phyloP scores from a whole-genome alignment of 208 protist genomes.

The Wallacemonas sp. region DNA sequence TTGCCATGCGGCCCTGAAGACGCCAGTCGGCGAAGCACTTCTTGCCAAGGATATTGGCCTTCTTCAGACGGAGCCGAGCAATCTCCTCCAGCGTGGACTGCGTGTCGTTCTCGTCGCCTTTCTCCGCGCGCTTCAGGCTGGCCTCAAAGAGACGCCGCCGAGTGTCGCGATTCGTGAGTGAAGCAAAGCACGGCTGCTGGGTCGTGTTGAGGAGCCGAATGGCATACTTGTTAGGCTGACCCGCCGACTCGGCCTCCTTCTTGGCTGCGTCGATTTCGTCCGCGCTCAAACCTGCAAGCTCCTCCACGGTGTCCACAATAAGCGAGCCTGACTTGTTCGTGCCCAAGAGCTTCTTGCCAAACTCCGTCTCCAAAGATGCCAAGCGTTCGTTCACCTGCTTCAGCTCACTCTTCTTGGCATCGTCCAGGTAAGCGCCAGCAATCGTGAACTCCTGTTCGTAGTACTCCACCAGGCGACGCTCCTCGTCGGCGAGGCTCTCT shows the following conservation, averaged over 20 bases:
- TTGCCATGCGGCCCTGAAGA: conserved; percentile 54
- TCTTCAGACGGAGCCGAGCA: conserved; percentile 34
- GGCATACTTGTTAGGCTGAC: conserved; percentile 43
- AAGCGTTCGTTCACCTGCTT: conserved; percentile 43
- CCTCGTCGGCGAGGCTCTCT: conserved; percentile 27
- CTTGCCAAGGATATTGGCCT: conserved; percentile 44
- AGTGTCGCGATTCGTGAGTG: conserved; percentile 34
- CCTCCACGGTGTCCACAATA: conserved; percentile 32
- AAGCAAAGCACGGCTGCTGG: conserved; percentile 45
- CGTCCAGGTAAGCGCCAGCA: conserved; percentile 36
- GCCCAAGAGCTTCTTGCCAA: conserved; percentile 39
- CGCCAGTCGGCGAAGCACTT: conserved; percentile 49
- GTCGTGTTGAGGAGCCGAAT: conserved; percentile 52
- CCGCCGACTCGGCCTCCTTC: conserved; percentile 33
- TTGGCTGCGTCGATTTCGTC: conserved; percentile 35
- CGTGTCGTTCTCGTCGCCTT: conserved; percentile 32
- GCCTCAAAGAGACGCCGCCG: conserved; percentile 43
- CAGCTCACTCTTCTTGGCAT: conserved; percentile 36
- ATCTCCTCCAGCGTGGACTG: conserved; percentile 30
- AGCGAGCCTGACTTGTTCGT: conserved; percentile 31
- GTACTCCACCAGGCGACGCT: conserved; percentile 36
- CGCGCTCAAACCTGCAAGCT: conserved; percentile 42
- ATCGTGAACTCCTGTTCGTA: conserved; percentile 35
- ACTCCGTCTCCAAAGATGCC: conserved; percentile 33
- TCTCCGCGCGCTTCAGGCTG: conserved; percentile 24